Conservation (phyloP, 805 yeast species). For the Saturnispora besseyi region DNA sequence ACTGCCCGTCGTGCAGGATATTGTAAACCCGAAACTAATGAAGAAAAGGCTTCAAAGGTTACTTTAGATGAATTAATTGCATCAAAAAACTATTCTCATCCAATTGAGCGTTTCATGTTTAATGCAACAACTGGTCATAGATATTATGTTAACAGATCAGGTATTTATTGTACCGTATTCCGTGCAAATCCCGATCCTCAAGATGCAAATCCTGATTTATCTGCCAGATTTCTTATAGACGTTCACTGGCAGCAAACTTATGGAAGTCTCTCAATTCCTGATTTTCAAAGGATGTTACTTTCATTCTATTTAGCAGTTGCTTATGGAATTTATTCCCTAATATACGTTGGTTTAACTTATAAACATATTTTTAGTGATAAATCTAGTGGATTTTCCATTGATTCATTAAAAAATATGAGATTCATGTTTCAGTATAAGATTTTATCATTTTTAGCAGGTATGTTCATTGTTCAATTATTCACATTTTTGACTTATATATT, state of each 20-base stretch:
- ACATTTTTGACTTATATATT: conserved; percentile 12
- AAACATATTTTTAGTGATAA: conserved; percentile 12
- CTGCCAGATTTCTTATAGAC: too few species aligned
- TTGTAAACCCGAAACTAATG: conserved; percentile 18
- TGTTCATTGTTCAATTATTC: conserved; percentile 13
- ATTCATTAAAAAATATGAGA: conserved; percentile 14
- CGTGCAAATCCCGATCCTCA: conserved; percentile 13
- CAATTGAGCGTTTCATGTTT: conserved; percentile 16
- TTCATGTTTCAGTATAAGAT: conserved; percentile 22
- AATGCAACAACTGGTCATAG: conserved; percentile 7
- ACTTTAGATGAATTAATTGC: conserved; percentile 18
- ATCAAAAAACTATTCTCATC: conserved; percentile 9
- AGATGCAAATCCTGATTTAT: neutral
- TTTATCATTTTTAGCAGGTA: conserved; percentile 15
- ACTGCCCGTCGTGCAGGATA: conserved; percentile 15
- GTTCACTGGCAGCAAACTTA: conserved; percentile 27
- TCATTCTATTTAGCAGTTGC: conserved; percentile 15
- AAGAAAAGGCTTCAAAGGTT: conserved; percentile 7
- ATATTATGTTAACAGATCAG: conserved; percentile 16
- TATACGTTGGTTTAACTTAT: conserved; percentile 13
- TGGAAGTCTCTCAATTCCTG: conserved; percentile 23
- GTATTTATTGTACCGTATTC: conserved; percentile 24
- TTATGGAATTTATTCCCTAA: conserved; percentile 13
- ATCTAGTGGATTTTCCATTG: conserved; percentile 16
- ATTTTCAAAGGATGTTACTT: conserved; percentile 21